phyloP scores from a whole-genome alignment of 805 yeast genomes.

The Torulaspora maleeae region DNA sequence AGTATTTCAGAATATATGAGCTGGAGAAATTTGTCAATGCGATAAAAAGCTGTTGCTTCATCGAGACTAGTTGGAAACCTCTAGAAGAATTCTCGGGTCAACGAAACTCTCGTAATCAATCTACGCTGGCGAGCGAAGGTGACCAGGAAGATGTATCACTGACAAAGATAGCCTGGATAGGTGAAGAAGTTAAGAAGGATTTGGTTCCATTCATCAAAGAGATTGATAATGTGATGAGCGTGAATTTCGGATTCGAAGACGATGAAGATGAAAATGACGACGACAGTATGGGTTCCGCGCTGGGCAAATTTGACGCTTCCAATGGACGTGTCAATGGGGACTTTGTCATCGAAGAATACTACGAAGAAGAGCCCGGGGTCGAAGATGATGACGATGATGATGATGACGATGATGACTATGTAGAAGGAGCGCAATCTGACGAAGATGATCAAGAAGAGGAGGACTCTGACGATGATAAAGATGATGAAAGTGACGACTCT shows the following conservation, averaged over 20 bases:
- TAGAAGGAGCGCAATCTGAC: conserved; percentile 14
- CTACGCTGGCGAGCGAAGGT: neutral
- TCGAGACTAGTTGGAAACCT: conserved; percentile 17
- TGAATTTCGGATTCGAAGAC: conserved; percentile 33
- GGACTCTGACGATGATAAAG: conserved; percentile 7
- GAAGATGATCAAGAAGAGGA: conserved; percentile 16
- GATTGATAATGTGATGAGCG: conserved; percentile 32
- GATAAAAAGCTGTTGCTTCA: conserved; percentile 33
- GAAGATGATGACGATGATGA: conserved; percentile 17
- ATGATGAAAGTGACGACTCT: conserved; percentile 1
- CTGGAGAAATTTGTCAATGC: conserved; percentile 45
- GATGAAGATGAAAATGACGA: conserved; percentile 35
- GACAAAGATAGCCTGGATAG: conserved; percentile 29
- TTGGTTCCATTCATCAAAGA: conserved; percentile 27
- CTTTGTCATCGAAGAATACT: conserved; percentile 21
- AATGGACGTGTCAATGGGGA: conserved; percentile 15
- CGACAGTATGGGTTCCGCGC: conserved; percentile 17
- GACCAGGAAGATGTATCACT: conserved; percentile 30
- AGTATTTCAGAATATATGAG: conserved; percentile 35
- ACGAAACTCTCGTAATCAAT: neutral
- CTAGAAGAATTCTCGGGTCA: conserved; percentile 4
- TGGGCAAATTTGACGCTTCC: conserved; percentile 12
- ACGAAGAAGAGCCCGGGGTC: conserved; percentile 16
- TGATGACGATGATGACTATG: conserved; percentile 11
- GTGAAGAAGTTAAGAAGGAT: conserved; percentile 16